Conservation (phyloP, 2,329 filamentous ascomycete species). For the Elsinoe ampelina region DNA sequence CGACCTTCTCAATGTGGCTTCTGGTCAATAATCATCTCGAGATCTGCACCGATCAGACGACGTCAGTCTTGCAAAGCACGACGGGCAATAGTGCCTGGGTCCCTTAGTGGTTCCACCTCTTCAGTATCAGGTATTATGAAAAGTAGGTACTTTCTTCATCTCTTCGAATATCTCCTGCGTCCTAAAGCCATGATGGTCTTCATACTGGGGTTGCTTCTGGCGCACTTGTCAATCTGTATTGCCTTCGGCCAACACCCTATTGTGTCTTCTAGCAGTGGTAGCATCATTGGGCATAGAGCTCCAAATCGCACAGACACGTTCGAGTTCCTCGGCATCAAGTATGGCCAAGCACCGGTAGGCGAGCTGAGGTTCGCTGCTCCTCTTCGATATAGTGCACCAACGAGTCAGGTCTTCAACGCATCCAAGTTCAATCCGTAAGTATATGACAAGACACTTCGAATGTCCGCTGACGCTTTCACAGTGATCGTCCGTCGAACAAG, state of each 20-base stretch:
- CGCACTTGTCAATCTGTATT: background rate
- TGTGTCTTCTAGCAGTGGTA: background rate
- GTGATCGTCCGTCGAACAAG: slow-evolving; percentile 17
- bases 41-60: background rate
- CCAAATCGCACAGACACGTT: background rate
- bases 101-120: too few relatives aligned
- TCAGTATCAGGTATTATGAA: too few relatives aligned
- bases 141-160: too few relatives aligned
- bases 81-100: too few relatives aligned
- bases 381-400: background rate
- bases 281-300: background rate
- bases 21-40: background rate
- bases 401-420: slow-evolving; percentile 9
- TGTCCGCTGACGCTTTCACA: background rate
- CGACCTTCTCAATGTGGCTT: background rate
- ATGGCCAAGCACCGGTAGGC: slow-evolving; percentile 28
- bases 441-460: background rate
- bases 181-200: too few relatives aligned
- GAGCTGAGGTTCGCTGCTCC: slow-evolving; percentile 27
- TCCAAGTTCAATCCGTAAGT: slow-evolving; percentile 13
- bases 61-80: background rate
- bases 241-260: background rate
- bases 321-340: slow-evolving; percentile 30
- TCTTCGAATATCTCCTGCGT: too few relatives aligned
- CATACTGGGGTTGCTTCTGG: background rate